These are phyloP conservation scores for Podospora pseudocomata DNA, from an alignment of 495 filamentous ascomycete genomes.

Conservation along the genomic window DNA sequence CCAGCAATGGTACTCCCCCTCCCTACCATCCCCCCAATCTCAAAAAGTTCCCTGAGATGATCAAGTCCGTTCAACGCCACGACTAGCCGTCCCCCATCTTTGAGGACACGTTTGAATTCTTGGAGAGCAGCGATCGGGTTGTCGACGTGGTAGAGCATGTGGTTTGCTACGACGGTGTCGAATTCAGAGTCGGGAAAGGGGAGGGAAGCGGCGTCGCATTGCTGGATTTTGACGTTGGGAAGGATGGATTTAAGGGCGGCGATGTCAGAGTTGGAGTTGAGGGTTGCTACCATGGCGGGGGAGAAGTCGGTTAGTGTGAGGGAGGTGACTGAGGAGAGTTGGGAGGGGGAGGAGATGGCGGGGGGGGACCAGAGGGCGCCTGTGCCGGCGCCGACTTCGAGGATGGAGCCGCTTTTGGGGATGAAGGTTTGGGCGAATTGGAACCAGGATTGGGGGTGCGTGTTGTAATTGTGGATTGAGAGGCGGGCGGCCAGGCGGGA, in stretches of 20 bases:
- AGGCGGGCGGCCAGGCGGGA: slow-evolving; percentile 13
- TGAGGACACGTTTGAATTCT: slow-evolving; percentile 8
- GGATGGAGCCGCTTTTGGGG: slow-evolving; percentile 9
- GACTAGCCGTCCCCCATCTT: slow-evolving; percentile 1
- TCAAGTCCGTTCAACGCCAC: slow-evolving; percentile 13
- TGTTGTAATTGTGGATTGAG: slow-evolving; percentile 15
- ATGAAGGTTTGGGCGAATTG: slow-evolving; percentile 9
- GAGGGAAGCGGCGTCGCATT: slow-evolving; percentile 13
- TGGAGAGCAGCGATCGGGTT: background rate
- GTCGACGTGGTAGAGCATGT: slow-evolving; percentile 18
- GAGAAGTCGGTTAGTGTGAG: slow-evolving; percentile 18
- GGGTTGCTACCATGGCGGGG: slow-evolving; percentile 9
- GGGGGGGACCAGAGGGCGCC: slow-evolving; percentile 11
- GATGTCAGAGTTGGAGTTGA: background rate
- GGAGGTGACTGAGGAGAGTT: background rate
- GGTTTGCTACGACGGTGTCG: slow-evolving; percentile 12
- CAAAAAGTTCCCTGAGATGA: slow-evolving; percentile 9
- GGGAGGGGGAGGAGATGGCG: background rate
- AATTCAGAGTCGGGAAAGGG: slow-evolving; percentile 1
- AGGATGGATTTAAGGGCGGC: background rate
- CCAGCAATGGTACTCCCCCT: slow-evolving; percentile 7
- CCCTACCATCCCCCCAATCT: slow-evolving; percentile 3
- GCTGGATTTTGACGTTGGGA: background rate
- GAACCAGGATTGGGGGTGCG: slow-evolving; percentile 12
- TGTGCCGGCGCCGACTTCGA: slow-evolving; percentile 16